Evolutionary conservation across 352 stramenopile genomes (phyloP).

Genomic region (Elongisporangium prolatum): DNA sequence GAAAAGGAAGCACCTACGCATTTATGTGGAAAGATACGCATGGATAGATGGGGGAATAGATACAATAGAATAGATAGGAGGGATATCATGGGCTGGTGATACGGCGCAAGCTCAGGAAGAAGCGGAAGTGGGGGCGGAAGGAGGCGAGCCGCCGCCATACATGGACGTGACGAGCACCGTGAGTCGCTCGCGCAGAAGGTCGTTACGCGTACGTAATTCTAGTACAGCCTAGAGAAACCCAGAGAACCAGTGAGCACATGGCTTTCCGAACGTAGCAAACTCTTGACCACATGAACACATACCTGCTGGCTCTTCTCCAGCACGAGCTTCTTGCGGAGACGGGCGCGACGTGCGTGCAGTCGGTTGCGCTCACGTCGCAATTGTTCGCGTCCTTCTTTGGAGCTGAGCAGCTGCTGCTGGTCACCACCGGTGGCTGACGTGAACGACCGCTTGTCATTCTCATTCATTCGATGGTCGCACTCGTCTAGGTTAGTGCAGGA

Average conservation of each 20-base stretch:
- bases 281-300: background rate
- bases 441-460: constrained; percentile 37
- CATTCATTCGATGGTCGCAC: constrained; percentile 19
- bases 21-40: background rate
- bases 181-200: constrained; percentile 52
- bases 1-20: background rate
- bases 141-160: constrained; percentile 31
- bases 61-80: background rate
- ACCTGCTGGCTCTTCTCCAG: constrained; percentile 76
- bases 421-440: constrained; percentile 13
- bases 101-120: background rate
- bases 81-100: background rate
- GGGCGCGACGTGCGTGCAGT: constrained; percentile 63
- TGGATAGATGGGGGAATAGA: background rate
- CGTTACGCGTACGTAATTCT: constrained; percentile 55
- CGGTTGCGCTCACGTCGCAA: constrained; percentile 71
- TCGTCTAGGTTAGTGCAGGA: constrained; percentile 18
- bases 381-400: constrained; percentile 68
- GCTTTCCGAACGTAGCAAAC: background rate
- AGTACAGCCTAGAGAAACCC: constrained; percentile 39
- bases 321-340: constrained; percentile 77
- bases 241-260: constrained; percentile 7
- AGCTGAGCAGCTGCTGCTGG: constrained; percentile 29
- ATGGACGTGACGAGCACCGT: constrained; percentile 58
- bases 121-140: background rate